Conservation (phyloP, 2,329 filamentous ascomycete genomes). For the Xylariaceae sp. region DNA sequence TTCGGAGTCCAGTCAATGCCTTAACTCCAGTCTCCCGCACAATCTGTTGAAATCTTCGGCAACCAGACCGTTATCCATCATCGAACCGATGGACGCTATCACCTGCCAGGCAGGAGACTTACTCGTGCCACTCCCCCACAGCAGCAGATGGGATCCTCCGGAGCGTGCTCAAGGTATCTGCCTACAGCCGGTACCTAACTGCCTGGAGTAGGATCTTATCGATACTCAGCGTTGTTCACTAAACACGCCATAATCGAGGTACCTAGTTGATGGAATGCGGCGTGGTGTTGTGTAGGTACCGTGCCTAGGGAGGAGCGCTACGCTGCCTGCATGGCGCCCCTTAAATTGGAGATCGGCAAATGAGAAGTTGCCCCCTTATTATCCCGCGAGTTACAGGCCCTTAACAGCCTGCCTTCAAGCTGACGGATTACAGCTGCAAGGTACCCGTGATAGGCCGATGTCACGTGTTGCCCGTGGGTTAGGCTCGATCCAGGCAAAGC, state of each 20-base stretch:
- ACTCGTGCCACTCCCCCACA: too few relatives aligned
- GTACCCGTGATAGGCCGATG: conserved; percentile 27
- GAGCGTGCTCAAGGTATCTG: too few relatives aligned
- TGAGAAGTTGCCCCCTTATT: background rate
- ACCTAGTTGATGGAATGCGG: background rate
- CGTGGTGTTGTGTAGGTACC: background rate
- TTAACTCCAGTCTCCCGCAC: too few relatives aligned
- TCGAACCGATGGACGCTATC: too few relatives aligned
- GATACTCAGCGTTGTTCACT: too few relatives aligned
- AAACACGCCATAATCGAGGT: background rate
- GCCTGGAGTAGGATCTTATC: too few relatives aligned
- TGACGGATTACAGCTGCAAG: conserved; percentile 22
- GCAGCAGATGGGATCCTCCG: too few relatives aligned
- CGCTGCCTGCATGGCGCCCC: background rate
- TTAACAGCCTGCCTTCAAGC: background rate
- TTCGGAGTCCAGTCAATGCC: too few relatives aligned
- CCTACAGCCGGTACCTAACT: too few relatives aligned
- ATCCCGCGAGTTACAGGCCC: background rate
- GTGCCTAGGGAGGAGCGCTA: background rate
- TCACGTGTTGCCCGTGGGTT: conserved; percentile 9
- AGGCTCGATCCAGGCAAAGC: conserved; percentile 17
- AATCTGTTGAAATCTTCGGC: too few relatives aligned
- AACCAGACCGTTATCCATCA: too few relatives aligned
- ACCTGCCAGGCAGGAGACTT: too few relatives aligned
- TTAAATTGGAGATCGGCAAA: background rate